Evolutionary conservation across 176 grass and related monocot genomes (phyloP).

Genomic region (Rhipidocladum racemiflorum): DNA sequence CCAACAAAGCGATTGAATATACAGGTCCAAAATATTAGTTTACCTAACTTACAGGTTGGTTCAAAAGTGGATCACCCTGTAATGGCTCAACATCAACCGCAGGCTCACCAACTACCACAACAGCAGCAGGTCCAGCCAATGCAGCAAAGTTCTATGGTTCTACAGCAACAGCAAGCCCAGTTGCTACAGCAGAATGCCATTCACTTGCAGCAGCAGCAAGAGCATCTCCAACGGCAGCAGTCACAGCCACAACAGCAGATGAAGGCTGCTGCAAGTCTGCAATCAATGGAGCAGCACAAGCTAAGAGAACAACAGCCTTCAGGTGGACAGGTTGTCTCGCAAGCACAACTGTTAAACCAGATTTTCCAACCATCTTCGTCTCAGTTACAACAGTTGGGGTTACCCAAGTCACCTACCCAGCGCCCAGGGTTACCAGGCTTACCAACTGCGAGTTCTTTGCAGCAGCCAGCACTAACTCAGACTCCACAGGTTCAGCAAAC

Average conservation of each 20-base stretch:
- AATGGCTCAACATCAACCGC: constrained; percentile 47
- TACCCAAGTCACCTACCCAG: constrained; percentile 53
- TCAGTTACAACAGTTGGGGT: constrained; percentile 66
- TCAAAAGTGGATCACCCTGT: constrained; percentile 48
- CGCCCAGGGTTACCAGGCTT: constrained; percentile 36
- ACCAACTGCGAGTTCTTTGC: constrained; percentile 43
- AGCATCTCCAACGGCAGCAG: constrained; percentile 56
- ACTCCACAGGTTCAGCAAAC: constrained; percentile 56
- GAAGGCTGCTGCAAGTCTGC: constrained; percentile 43
- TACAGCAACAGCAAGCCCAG: constrained; percentile 61
- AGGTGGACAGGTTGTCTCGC: constrained; percentile 46
- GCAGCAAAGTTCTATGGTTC: constrained; percentile 49
- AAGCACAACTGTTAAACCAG: constrained; percentile 55
- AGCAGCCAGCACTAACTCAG: constrained; percentile 47
- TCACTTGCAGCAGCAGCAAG: constrained; percentile 62
- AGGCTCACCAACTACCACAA: constrained; percentile 47
- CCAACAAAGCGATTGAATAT: constrained; percentile 57
- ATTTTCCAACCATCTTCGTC: constrained; percentile 69
- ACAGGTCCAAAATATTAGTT: constrained; percentile 52
- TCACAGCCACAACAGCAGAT: constrained; percentile 50
- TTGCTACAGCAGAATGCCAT: constrained; percentile 51
- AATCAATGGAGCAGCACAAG: constrained; percentile 49
- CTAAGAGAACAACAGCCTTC: constrained; percentile 50
- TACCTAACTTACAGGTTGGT: constrained; percentile 62
- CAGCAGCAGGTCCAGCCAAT: constrained; percentile 56